Conservation (phyloP, 805 yeast genomes). For the Lipomyces orientalis region DNA sequence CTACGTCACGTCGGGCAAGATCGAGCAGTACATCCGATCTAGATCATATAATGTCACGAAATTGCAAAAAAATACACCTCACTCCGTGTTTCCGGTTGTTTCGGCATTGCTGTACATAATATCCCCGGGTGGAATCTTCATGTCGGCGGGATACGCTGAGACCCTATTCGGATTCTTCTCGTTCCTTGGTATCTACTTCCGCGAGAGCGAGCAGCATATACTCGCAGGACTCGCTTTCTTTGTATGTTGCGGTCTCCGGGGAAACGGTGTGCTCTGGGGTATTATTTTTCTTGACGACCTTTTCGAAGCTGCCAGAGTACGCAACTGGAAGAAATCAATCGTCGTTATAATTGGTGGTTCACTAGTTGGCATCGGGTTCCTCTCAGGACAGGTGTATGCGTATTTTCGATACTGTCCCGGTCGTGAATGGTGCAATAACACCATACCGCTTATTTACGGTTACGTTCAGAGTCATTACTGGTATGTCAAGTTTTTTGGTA, state of each 20-base stretch:
- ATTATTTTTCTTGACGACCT: conserved; percentile 66
- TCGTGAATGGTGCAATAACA: conserved; percentile 75
- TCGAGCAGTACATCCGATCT: conserved; percentile 34
- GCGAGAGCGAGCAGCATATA: conserved; percentile 49
- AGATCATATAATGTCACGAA: not conserved
- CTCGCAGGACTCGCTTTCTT: conserved; percentile 62
- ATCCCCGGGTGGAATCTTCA: conserved; percentile 83
- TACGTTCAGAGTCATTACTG: conserved; percentile 83
- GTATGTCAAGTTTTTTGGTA: conserved; percentile 45
- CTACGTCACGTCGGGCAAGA: conserved; percentile 53
- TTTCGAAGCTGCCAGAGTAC: conserved; percentile 19
- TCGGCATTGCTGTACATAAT: conserved; percentile 57
- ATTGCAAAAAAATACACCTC: conserved; percentile 17
- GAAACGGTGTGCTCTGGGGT: conserved; percentile 80
- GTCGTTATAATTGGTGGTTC: conserved; percentile 59
- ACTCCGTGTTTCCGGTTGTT: conserved; percentile 42
- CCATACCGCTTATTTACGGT: conserved; percentile 64
- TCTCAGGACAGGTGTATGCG: conserved; percentile 58
- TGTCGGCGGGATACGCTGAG: conserved; percentile 78
- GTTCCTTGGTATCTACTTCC: conserved; percentile 59
- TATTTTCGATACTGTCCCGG: conserved; percentile 71
- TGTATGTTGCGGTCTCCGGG: conserved; percentile 65
- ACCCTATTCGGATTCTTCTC: conserved; percentile 67
- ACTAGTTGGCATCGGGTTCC: conserved; percentile 54
- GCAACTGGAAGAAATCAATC: conserved; percentile 17